Percentiles rank a stretch among this genome's conserved stretches.
Conservation (phyloP, 192 early-diverging fungal genomes). For the Coemansia furcata region DNA sequence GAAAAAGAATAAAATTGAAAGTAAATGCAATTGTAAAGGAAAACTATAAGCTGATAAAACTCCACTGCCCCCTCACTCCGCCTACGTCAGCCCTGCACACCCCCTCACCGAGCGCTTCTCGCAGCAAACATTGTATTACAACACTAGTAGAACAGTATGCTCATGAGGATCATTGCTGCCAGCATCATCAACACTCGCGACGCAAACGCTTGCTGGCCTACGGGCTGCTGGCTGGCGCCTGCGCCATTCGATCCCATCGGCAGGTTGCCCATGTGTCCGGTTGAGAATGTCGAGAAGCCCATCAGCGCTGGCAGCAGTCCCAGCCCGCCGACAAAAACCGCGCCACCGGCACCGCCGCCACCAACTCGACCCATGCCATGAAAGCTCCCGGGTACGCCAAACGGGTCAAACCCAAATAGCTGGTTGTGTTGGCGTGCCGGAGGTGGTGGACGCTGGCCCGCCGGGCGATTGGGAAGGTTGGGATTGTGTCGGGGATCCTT, state of each 20-base stretch:
- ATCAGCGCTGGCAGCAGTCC: slow-evolving; percentile 72
- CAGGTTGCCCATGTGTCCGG: slow-evolving; percentile 8
- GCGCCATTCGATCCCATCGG: slow-evolving; percentile 4
- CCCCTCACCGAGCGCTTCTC: background rate
- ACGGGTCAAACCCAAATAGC: slow-evolving; percentile 59
- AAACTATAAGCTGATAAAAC: slow-evolving; percentile 1
- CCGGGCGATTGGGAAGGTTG: slow-evolving; percentile 68
- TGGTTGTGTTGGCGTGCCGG: slow-evolving; percentile 59
- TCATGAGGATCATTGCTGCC: slow-evolving; percentile 70
- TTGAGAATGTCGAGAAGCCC: slow-evolving; percentile 50
- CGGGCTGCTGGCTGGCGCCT: slow-evolving; percentile 27
- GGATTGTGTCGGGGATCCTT: slow-evolving; percentile 62
- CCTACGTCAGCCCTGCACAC: background rate
- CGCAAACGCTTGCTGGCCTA: slow-evolving; percentile 71
- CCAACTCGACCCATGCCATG: slow-evolving; percentile 46
- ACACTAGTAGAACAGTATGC: slow-evolving; percentile 67
- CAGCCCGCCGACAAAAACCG: slow-evolving; percentile 65
- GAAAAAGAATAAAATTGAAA: slow-evolving; percentile 1
- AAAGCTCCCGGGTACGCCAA: slow-evolving; percentile 57
- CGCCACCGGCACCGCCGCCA: slow-evolving; percentile 21
- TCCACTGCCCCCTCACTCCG: background rate
- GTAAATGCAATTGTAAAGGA: slow-evolving; percentile 1
- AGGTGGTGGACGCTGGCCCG: slow-evolving; percentile 73
- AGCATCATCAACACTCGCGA: slow-evolving; percentile 83
- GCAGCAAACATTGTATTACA: background rate